These are phyloP conservation scores for Nicotiana tomentosiformis DNA, from an alignment of 257 asterid species.

Conservation along the genomic window DNA sequence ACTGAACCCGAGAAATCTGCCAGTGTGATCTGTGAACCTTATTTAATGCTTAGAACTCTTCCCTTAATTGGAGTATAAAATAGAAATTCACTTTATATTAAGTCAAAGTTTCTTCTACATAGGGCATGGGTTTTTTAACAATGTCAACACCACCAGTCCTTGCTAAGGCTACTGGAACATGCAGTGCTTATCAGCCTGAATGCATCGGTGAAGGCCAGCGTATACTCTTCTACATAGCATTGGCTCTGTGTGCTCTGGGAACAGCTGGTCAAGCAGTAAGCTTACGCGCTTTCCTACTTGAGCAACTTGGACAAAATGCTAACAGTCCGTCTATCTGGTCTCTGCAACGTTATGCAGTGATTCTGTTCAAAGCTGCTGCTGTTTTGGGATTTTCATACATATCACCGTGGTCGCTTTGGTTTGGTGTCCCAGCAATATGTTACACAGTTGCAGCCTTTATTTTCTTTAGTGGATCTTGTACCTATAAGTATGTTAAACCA, in stretches of 20 bases:
- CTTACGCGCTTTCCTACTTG: conserved; percentile 7
- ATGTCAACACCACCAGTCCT: conserved; percentile 56
- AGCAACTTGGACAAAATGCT: conserved; percentile 18
- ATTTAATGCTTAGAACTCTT: neutral
- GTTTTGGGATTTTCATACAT: conserved; percentile 43
- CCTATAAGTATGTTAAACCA: conserved; percentile 5
- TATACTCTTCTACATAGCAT: conserved; percentile 37
- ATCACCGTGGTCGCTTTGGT: conserved; percentile 42
- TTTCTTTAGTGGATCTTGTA: conserved; percentile 27
- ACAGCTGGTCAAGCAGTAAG: conserved; percentile 32
- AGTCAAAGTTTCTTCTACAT: neutral
- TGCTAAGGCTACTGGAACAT: conserved; percentile 27
- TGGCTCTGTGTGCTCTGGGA: conserved; percentile 42
- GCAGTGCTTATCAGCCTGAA: conserved; percentile 32
- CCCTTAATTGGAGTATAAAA: neutral
- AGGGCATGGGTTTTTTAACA: conserved; percentile 47
- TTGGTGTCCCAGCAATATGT: conserved; percentile 50
- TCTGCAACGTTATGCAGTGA: neutral
- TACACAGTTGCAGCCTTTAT: conserved; percentile 26
- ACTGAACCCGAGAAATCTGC: neutral
- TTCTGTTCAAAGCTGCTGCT: neutral
- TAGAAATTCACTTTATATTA: neutral
- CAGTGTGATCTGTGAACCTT: neutral
- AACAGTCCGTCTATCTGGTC: neutral
- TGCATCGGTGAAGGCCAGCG: conserved; percentile 46